Base-by-base conservation (phyloP, 108 stramenopile species). In the Skeletonema potamos region DNA sequence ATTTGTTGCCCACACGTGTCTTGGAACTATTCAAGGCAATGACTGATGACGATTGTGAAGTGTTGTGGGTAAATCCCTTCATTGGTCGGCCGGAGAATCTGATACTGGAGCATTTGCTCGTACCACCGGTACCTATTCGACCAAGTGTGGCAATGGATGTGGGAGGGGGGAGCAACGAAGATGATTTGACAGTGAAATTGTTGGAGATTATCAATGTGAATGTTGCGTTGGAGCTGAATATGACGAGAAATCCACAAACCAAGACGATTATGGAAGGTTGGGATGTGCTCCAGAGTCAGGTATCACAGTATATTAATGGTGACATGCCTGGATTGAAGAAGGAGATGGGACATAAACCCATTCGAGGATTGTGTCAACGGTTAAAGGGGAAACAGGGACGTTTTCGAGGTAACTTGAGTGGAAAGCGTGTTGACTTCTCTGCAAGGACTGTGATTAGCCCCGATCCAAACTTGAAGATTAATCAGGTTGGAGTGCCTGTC, bases 121-220 rank as follows among this genome's bases (percentile, higher is more conserved):
- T 99, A 5, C 99, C 99, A 6, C 99, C 99, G 2, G 97, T 98
- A 22, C 97, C 98, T n/a, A 99, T 99, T 72, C 89, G 99, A n/a
- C 99, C 99, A 9, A 96, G 96, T 27, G 99, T 99, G 37, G 90
- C 97, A 1, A 96, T 98, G 92, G 99, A 99, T 70, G 82, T 87
- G n/a, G 98, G 97, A 26, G 96, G 96, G 27, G 97, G 97, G 17
- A 90, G 86, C 46, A 96, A 97, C 73, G 99, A 98, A 75, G 99
- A 99, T 87, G 99, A 99, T 76, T 87, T 99, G 65, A 98, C 99
- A 4, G 95, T 97, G 51, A 98, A 99, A 79, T 80, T 99, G 27
- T 94, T 97, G 80, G 99, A 98, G 72, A 97, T 99, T 67, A 75
- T 98, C 33, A 96, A 96, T 83, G 88, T 98, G 22, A 99, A 99